Base-by-base conservation (phyloP, 2,329 filamentous ascomycete genomes). In the Graphilbum sp. region DNA sequence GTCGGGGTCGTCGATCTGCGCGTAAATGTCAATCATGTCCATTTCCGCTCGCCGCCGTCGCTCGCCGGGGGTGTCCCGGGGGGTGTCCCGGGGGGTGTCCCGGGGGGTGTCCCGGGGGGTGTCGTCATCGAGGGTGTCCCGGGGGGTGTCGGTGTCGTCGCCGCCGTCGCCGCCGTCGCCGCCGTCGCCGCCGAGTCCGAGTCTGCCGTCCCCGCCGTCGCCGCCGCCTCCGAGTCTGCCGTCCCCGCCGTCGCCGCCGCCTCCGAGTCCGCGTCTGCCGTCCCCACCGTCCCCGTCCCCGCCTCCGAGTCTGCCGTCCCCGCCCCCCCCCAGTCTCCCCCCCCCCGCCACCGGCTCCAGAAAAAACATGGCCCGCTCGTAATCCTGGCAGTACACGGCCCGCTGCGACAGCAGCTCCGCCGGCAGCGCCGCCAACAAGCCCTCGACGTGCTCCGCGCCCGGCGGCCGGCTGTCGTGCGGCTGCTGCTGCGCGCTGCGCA, bases 1-100 rank as follows among this genome's bases (percentile, higher is more conserved):
- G 55, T 99, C 90, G 0, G 90, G 92, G 49, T 99, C 90, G 51
- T 99, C 90, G 43, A 99, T 96, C 49, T 95, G 82, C 1, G 85
- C 84, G 56, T 98, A 99, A 16, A 98, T 94, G 38, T 88, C 78
- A 52, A 96, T 88, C 19, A 98, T 63, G 43, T 78, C 74, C 47
- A 85, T 74, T 42, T 92, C 71, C 4, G 90, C 65, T 19, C 73
- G 66, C 38, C 79, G 25, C 7, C 40, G 40, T 4, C 45, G 43
- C n/a, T 33, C 37, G 3, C 13, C 27, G 27, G 11, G 8, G 13
- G 27, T 7, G 23, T 12, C 12, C 7, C 17, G 4, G 30, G 15
- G 10, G 30, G 9, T 32, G 30, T 66, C n/a, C n/a, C n/a, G n/a
- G n/a, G n/a, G n/a, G n/a, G n/a, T n/a, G n/a, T n/a, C n/a, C n/a